These are phyloP conservation scores for Stephanodiscus triporus DNA, from an alignment of 108 stramenopile species.

Conservation along the genomic window DNA sequence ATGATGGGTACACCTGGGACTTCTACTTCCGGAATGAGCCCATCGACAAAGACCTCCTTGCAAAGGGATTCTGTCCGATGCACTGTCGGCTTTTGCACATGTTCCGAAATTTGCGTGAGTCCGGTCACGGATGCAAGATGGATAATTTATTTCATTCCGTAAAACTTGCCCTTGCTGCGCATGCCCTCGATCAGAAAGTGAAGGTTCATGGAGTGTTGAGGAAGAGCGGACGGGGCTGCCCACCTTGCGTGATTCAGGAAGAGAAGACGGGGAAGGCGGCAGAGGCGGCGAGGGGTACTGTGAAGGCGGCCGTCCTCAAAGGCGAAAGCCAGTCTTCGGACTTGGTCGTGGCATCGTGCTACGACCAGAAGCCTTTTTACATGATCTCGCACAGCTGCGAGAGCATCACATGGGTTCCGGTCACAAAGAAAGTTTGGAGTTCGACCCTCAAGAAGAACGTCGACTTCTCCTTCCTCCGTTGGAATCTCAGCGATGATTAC, in stretches of 20 bases:
- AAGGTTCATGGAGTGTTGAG: constrained; percentile 23
- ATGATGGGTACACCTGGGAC: too few relatives aligned
- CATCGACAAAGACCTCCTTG: constrained; percentile 1
- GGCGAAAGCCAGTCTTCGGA: constrained; percentile 16
- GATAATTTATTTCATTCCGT: constrained; percentile 23
- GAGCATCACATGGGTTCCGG: constrained; percentile 20
- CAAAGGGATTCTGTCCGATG: constrained; percentile 19
- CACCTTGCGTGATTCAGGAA: constrained; percentile 21
- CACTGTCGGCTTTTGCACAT: constrained; percentile 19
- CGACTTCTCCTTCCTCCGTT: constrained; percentile 25
- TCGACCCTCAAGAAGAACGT: constrained; percentile 6
- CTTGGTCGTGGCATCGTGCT: constrained; percentile 23
- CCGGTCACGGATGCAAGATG: constrained; percentile 21
- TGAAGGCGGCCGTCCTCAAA: constrained; percentile 26
- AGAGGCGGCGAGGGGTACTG: constrained; percentile 13
- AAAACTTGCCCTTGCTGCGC: constrained; percentile 14
- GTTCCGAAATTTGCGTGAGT: constrained; percentile 20
- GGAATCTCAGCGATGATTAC: background rate
- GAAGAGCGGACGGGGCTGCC: constrained; percentile 17
- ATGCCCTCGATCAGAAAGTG: constrained; percentile 7
- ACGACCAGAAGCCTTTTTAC: constrained; percentile 29
- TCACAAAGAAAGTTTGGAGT: constrained; percentile 6
- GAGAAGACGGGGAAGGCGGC: constrained; percentile 29
- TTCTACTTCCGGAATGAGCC: constrained; percentile 30
- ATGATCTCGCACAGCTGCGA: constrained; percentile 19